Evolutionary conservation across 805 yeast genomes (phyloP), one percentile per base, ranked within the genome.

Genomic region (Myxozyma nipponensis): DNA sequence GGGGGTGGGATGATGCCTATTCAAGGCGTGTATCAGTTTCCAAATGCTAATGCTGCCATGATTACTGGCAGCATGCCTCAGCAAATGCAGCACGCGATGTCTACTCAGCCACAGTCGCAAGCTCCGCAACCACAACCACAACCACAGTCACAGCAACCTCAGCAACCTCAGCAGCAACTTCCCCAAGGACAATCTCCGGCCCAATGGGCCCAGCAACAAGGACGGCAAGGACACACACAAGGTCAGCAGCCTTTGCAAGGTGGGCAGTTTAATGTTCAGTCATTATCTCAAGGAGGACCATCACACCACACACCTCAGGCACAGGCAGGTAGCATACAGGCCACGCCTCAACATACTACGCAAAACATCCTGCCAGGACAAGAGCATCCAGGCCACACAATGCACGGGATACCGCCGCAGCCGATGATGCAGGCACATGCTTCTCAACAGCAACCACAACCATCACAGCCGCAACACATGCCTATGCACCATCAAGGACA

Each of bases 261-360:
- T 28, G 32, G 32, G 19, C 32, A 10, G 10, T 17, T 37, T 9
- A 45, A 21, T 5, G 22, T 21, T 17, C 44, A 35, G n/a, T 18
- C 40, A 26, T 21, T 19, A 22, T 34, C 26, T 24, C 50, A 44
- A 41, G 42, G 42, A 42, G 49, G 54, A 25, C n/a, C 18, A 4
- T 46, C 23, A 42, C 56, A 41, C 25, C 44, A 38, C 2, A 43
- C 24, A 28, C 50, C 40, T 28, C 51, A 36, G 40, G 55, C 42
- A 42, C 56, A 45, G 28, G 42, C 30, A 13, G 44, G 34, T 23
- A 47, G 2, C 42, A 38, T 30, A 37, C 57, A n/a, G 48, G 55
- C 30, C 26, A 25, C 44, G 28, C 35, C 25, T 39, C 58, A 47
- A 19, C 50, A 40, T 15, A 39, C 22, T n/a, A 17, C 21, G 18